A percentile compares a stretch with the other conserved stretches of the same genome.
phyloP scores from a whole-genome alignment of 148 eudicot species.

The Fallopia convolvulus region DNA sequence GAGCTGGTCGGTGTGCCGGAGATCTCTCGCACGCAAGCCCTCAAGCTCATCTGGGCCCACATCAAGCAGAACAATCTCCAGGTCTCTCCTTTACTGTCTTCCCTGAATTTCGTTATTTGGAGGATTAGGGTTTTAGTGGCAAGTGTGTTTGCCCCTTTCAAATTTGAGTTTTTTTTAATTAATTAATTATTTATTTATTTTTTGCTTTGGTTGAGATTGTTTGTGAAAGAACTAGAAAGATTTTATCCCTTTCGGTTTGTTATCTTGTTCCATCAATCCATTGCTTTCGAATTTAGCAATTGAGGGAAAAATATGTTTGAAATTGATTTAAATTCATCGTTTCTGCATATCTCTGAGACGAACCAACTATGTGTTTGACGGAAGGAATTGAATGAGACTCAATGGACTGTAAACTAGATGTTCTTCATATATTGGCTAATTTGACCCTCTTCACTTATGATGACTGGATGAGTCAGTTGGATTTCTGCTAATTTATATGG shows the following conservation, averaged over 20 bases:
- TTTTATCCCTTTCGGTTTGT: too few relatives aligned
- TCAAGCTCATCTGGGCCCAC: conserved; percentile 74
- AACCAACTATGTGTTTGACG: not conserved
- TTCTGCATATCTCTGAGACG: not conserved
- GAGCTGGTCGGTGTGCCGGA: conserved; percentile 63
- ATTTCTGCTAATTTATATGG: not conserved
- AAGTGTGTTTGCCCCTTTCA: not conserved
- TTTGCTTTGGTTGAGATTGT: not conserved
- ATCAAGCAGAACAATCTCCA: conserved; percentile 66
- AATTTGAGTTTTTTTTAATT: not conserved
- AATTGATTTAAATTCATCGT: not conserved
- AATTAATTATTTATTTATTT: too few relatives aligned
- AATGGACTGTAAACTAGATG: too few relatives aligned
- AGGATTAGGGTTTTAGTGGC: not conserved
- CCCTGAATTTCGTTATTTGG: not conserved
- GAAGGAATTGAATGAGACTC: not conserved
- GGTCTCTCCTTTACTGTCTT: conserved; percentile 26
- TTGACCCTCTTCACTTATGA: not conserved
- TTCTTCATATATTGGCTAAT: too few relatives aligned
- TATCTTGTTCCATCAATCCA: not conserved
- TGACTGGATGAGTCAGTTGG: not conserved
- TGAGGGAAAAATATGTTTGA: not conserved
- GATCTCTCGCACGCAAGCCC: conserved; percentile 66
- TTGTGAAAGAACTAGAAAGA: too few relatives aligned
- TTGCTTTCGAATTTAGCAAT: not conserved